Base-by-base conservation (phyloP, 768 basidiomycete species). In the Pluteus cervinus region DNA sequence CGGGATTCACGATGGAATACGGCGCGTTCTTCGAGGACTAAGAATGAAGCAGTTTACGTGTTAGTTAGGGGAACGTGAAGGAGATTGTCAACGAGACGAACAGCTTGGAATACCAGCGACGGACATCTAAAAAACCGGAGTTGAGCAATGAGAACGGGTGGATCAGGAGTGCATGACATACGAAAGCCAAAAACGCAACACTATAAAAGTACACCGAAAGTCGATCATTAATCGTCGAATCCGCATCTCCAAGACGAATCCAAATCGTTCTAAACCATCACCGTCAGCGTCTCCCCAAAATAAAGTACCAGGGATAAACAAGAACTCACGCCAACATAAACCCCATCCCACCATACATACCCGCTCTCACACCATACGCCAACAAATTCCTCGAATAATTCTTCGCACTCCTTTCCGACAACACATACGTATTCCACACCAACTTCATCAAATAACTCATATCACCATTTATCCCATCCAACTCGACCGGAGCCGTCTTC, bases 81-180 rank as follows among this genome's bases (percentile, higher is more conserved):
- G 28, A 23, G 35, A 20, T 29, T 11, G n/a, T 30, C 7, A 14
- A 8, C 15, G 28, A 16, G 3, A 46, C 61, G 29, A 43, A 68
- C 66, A 77, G 18, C 68, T 52, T 2, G 76, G 78, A 26, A 79
- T 77, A 14, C 76, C 76, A 16, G 76, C 75, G 3, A 79, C 76
- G 10, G 68, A 68, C 74, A 77, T 76, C 67, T 69, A 38, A 0
- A 31, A 3, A 23, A 16, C 2, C 21, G 6, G 10, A 11, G 8
- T 30, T 24, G 41, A 39, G 18, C 30, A 4, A 29, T 18, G 17
- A 37, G 10, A 21, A 28, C 16, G 17, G 12, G 14, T 15, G 10
- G 8, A 29, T 14, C n/a, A 25, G 28, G 36, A 23, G 43, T 12
- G 8, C 8, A 12, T 3, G 32, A 58, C 66, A 36, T 40, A 69